Percentiles rank a stretch among this genome's conserved stretches.
phyloP scores from a whole-genome alignment of 2,329 filamentous ascomycete species.

The Talaromyces marneffei region DNA sequence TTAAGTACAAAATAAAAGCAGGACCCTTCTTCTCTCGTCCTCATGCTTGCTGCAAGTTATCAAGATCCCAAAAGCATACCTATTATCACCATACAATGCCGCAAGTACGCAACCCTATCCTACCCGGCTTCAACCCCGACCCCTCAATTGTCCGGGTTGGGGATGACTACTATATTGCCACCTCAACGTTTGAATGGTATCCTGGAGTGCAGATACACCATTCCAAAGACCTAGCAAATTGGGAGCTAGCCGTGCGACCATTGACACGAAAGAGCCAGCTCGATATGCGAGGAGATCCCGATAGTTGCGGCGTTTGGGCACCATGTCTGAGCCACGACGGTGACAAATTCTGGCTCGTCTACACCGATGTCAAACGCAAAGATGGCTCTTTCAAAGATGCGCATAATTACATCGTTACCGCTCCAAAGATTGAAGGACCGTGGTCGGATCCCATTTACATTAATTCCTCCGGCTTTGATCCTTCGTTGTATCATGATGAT shows the following conservation, averaged over 20 bases:
- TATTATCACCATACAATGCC: constrained; percentile 3
- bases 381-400: constrained; percentile 61
- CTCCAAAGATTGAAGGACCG: constrained; percentile 29
- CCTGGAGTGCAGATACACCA: constrained; percentile 55
- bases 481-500: constrained; percentile 50
- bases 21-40: not conserved
- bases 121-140: constrained; percentile 57
- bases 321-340: constrained; percentile 42
- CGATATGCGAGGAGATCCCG: constrained; percentile 20
- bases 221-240: constrained; percentile 41
- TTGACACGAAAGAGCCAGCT: constrained; percentile 22
- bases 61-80: not conserved
- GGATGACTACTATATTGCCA: constrained; percentile 52
- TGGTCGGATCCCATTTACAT: constrained; percentile 49
- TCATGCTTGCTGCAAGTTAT: not conserved
- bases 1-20: not conserved
- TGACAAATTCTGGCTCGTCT: constrained; percentile 41
- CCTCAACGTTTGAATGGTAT: constrained; percentile 56
- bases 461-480: constrained; percentile 49
- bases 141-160: constrained; percentile 48
- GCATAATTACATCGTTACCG: constrained; percentile 46
- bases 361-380: constrained; percentile 53
- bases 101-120: constrained; percentile 48
- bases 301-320: constrained; percentile 37
- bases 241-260: constrained; percentile 26